A percentile compares a stretch with the other conserved stretches of the same genome.
These are phyloP conservation scores for Salix exigua DNA, from an alignment of 345 rosid genomes.

Conservation along the genomic window DNA sequence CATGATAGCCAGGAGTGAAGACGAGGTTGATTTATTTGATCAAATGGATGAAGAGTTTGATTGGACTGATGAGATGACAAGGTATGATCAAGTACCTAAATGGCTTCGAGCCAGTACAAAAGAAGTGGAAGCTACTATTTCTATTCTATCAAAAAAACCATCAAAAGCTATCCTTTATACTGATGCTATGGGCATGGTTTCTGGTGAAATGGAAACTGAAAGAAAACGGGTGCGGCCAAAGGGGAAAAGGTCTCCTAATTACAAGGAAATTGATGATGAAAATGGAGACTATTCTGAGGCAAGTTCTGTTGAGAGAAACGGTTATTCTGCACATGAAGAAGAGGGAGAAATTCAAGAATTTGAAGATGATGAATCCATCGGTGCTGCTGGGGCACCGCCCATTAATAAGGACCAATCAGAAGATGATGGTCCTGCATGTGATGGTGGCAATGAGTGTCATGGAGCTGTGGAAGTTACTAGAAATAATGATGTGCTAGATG, in stretches of 20 bases:
- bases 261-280: constrained; percentile 93
- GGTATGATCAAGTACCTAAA: constrained; percentile 88
- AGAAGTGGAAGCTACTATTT: constrained; percentile 70
- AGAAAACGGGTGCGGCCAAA: constrained; percentile 87
- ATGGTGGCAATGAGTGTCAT: constrained; percentile 50
- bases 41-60: constrained; percentile 99
- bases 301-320: constrained; percentile 81
- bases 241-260: constrained; percentile 75
- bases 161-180: constrained; percentile 58
- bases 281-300: constrained; percentile 82
- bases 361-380: constrained; percentile 81
- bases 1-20: constrained; percentile 97
- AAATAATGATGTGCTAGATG: constrained; percentile 49
- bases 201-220: constrained; percentile 60
- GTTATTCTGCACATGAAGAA: constrained; percentile 75
- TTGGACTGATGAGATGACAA: constrained; percentile 94
- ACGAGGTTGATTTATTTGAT: constrained; percentile 93
- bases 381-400: constrained; percentile 52
- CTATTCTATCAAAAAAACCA: constrained; percentile 84
- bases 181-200: constrained; percentile 43
- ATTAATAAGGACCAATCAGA: constrained; percentile 67
- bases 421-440: constrained; percentile 61
- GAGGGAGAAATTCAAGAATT: constrained; percentile 78
- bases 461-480: constrained; percentile 47
- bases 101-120: constrained; percentile 89